A percentile compares a stretch with the other conserved stretches of the same genome.
These are phyloP conservation scores for Chamaecrista fasciculata DNA, from an alignment of 306 rosid species.

Conservation along the genomic window DNA sequence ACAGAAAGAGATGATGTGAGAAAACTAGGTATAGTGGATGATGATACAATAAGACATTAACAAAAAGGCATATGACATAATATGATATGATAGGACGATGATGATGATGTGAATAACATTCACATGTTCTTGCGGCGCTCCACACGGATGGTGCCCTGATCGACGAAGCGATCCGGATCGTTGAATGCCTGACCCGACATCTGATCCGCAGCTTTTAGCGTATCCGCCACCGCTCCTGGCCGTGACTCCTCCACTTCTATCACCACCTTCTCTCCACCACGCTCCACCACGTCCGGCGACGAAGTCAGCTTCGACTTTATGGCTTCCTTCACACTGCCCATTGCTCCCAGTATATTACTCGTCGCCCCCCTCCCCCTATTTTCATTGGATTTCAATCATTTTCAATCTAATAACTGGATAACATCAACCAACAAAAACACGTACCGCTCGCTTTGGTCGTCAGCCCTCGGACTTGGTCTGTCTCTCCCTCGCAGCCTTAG, in stretches of 20 bases:
- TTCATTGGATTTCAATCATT: neutral
- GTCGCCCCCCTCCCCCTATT: neutral
- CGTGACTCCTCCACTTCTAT: conserved; percentile 40
- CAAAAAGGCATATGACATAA: too few species aligned
- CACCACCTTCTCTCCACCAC: conserved; percentile 27
- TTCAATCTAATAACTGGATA: neutral
- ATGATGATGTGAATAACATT: too few species aligned
- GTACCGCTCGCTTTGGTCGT: conserved; percentile 24
- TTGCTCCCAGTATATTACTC: neutral
- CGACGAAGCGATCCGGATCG: conserved; percentile 54
- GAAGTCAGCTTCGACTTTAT: neutral
- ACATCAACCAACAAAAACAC: neutral
- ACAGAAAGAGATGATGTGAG: too few species aligned
- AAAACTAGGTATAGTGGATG: too few species aligned
- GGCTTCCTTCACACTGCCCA: neutral
- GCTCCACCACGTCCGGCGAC: conserved; percentile 22
- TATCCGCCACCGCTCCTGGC: conserved; percentile 45
- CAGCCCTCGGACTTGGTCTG: neutral
- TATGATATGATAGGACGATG: too few species aligned
- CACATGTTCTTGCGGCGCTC: conserved; percentile 39
- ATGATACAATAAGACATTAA: too few species aligned
- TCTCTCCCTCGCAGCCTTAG: conserved; percentile 33
- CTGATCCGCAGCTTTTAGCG: conserved; percentile 51
- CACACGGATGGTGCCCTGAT: conserved; percentile 32
- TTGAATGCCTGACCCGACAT: conserved; percentile 62